Evolutionary conservation across 2,329 filamentous ascomycete genomes (phyloP).

Genomic region (Westerdykella sp.): DNA sequence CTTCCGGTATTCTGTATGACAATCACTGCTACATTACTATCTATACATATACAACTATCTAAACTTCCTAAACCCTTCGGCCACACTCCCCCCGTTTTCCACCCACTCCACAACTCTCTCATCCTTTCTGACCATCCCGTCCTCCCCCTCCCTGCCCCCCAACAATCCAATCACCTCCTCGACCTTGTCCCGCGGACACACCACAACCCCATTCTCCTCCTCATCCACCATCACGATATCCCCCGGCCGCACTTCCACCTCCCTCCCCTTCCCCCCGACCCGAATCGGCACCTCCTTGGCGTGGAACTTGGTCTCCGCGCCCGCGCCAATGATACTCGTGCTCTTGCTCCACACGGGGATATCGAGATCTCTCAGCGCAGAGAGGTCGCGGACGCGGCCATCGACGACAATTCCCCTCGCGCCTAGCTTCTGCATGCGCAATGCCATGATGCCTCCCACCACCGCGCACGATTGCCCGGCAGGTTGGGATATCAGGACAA

Average conservation of each 20-base stretch:
- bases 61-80: slow-evolving; percentile 60
- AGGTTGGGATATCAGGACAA: slow-evolving; percentile 63
- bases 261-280: slow-evolving; percentile 29
- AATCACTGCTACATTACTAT: too few species aligned
- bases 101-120: slow-evolving; percentile 52
- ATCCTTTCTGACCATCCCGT: slow-evolving; percentile 40
- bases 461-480: slow-evolving; percentile 61
- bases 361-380: slow-evolving; percentile 50
- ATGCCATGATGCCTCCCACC: slow-evolving; percentile 70
- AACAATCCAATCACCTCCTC: slow-evolving; percentile 53
- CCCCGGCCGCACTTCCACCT: slow-evolving; percentile 38
- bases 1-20: too few species aligned
- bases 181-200: slow-evolving; percentile 58
- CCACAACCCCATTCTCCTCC: slow-evolving; percentile 59
- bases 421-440: slow-evolving; percentile 58
- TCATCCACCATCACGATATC: slow-evolving; percentile 67
- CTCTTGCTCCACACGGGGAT: slow-evolving; percentile 56
- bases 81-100: slow-evolving; percentile 54
- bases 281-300: slow-evolving; percentile 41
- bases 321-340: slow-evolving; percentile 53
- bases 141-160: slow-evolving; percentile 47
- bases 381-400: slow-evolving; percentile 62
- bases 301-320: slow-evolving; percentile 52
- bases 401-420: slow-evolving; percentile 59
- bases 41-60: slow-evolving; percentile 7